Conservation (phyloP, 2,329 filamentous ascomycete genomes). For the Phialophora tarda region DNA sequence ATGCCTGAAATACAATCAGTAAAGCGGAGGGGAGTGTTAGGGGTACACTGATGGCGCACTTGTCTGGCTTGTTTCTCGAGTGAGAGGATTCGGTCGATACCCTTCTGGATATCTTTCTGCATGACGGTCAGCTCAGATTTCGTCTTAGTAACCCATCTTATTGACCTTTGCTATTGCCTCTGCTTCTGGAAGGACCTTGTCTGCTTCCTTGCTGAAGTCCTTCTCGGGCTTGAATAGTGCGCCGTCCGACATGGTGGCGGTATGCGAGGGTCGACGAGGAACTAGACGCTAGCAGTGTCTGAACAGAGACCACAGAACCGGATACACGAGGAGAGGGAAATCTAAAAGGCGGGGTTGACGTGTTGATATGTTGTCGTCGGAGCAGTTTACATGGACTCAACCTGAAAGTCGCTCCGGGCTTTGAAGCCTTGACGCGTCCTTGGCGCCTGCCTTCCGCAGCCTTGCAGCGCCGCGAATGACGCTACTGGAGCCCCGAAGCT, state of each 20-base stretch:
- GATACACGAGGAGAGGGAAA: background rate
- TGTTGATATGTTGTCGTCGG: background rate
- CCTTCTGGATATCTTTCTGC: slow-evolving; percentile 73
- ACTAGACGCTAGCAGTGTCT: background rate
- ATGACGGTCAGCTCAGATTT: slow-evolving; percentile 36
- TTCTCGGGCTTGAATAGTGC: slow-evolving; percentile 88
- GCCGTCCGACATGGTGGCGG: slow-evolving; percentile 75
- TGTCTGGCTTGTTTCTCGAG: slow-evolving; percentile 98
- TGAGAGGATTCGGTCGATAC: slow-evolving; percentile 88
- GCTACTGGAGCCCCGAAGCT: background rate
- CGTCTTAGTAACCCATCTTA: slow-evolving; percentile 4
- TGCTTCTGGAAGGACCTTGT: slow-evolving; percentile 87
- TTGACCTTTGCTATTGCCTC: slow-evolving; percentile 84
- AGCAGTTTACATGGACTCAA: slow-evolving; percentile 6
- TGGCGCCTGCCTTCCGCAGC: slow-evolving; percentile 26
- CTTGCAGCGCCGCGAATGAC: background rate
- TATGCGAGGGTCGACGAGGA: background rate
- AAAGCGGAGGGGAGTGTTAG: slow-evolving; percentile 11
- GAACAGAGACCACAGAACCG: background rate
- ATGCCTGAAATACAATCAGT: slow-evolving; percentile 65
- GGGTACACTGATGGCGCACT: slow-evolving; percentile 57
- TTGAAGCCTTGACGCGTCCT: slow-evolving; percentile 31
- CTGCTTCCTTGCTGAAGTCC: slow-evolving; percentile 97
- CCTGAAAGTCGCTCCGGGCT: slow-evolving; percentile 14
- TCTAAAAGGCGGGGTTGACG: background rate